Percentiles rank a stretch among this genome's conserved stretches.
These are phyloP conservation scores for Acer campestre DNA, from an alignment of 345 rosid species.

Conservation along the genomic window DNA sequence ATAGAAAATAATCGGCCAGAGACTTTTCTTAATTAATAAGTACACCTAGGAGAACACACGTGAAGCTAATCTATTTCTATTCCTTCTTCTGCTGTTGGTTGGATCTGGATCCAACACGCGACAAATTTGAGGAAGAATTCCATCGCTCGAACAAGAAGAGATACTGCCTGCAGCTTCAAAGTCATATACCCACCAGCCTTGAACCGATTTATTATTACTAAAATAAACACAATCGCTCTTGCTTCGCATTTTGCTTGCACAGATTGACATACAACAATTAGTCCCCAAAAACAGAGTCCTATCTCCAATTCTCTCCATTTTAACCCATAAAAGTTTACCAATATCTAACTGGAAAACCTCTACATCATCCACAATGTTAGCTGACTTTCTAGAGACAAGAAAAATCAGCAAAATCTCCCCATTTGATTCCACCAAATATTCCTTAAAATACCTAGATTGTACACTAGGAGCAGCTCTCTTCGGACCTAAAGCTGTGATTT, in stretches of 20 bases:
- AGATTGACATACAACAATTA: slow-evolving; percentile 29
- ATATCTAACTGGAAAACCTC: slow-evolving; percentile 21
- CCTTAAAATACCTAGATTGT: no score
- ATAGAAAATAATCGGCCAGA: no score
- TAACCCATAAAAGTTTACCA: slow-evolving; percentile 21
- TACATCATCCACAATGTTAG: no score
- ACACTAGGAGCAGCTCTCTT: no score
- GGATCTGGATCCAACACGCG: background rate
- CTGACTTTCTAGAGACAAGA: no score
- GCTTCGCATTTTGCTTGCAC: slow-evolving; percentile 22
- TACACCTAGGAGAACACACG: background rate
- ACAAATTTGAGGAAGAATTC: background rate
- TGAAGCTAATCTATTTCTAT: background rate
- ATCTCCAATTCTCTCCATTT: slow-evolving; percentile 19
- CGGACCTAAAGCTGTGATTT: no score
- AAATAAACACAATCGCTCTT: slow-evolving; percentile 23
- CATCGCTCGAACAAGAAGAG: background rate
- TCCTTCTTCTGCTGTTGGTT: background rate
- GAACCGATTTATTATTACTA: background rate
- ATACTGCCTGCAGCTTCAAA: background rate
- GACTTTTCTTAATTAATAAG: background rate
- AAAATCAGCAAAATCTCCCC: no score
- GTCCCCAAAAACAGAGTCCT: slow-evolving; percentile 27
- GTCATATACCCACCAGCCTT: slow-evolving; percentile 5
- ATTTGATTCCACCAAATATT: no score